These are phyloP conservation scores for Populus davidiana DNA, from an alignment of 345 rosid species.

Conservation along the genomic window DNA sequence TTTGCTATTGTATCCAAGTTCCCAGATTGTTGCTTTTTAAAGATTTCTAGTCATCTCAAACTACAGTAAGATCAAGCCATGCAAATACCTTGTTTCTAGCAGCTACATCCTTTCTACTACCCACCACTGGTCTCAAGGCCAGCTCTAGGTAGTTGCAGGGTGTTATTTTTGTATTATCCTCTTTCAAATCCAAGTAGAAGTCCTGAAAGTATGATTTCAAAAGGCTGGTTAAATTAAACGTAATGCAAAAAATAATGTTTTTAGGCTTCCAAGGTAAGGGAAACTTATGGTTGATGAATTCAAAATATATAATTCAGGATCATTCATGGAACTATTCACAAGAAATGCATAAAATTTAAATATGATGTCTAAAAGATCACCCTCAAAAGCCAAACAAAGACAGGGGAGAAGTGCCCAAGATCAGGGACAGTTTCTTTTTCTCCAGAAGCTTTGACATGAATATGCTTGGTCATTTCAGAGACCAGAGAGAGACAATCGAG, in stretches of 20 bases:
- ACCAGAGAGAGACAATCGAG: conserved; percentile 93
- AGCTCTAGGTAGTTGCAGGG: conserved; percentile 94
- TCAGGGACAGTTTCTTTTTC: conserved; percentile 74
- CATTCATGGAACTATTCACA: too few species aligned
- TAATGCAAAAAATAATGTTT: too few species aligned
- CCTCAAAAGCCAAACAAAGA: conserved; percentile 97
- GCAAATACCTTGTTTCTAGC: conserved; percentile 74
- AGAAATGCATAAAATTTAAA: not conserved
- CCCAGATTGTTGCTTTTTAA: not conserved
- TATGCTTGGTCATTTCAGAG: conserved; percentile 94
- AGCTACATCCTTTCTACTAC: conserved; percentile 68
- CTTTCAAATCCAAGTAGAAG: conserved; percentile 79
- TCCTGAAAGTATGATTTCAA: conserved; percentile 43
- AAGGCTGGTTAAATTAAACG: too few species aligned
- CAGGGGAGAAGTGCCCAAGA: conserved; percentile 88
- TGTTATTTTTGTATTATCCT: conserved; percentile 74
- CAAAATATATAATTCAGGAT: too few species aligned
- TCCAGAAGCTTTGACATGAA: conserved; percentile 85
- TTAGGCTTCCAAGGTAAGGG: not conserved
- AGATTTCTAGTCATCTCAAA: not conserved
- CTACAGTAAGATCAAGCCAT: not conserved
- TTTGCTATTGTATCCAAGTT: too few species aligned
- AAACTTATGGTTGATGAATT: not conserved
- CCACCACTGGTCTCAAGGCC: conserved; percentile 84
- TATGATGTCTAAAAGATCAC: conserved; percentile 33